These are phyloP conservation scores for Blastobotrys mokoenaii DNA, from an alignment of 805 yeast species.

Conservation along the genomic window DNA sequence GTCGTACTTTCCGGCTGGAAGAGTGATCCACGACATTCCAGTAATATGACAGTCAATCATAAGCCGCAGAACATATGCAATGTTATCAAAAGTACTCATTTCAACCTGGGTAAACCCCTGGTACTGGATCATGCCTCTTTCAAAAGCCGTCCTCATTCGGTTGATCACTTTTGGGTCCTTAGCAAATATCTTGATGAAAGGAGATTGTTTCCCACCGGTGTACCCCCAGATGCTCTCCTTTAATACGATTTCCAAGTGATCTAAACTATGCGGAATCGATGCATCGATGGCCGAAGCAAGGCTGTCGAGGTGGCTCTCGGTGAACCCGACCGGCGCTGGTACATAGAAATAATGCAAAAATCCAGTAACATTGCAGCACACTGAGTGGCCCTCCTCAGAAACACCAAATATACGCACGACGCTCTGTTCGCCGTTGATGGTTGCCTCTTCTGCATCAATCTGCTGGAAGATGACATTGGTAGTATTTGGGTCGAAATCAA, in stretches of 20 bases:
- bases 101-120: slow-evolving; percentile 43
- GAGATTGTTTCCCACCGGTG: slow-evolving; percentile 65
- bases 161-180: slow-evolving; percentile 59
- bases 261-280: slow-evolving; percentile 43
- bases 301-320: slow-evolving; percentile 39
- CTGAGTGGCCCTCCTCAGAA: slow-evolving; percentile 77
- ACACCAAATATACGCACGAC: slow-evolving; percentile 84
- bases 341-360: slow-evolving; percentile 86
- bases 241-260: slow-evolving; percentile 51
- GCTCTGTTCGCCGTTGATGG: slow-evolving; percentile 44
- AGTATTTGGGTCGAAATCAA: slow-evolving; percentile 28
- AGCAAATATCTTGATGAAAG: slow-evolving; percentile 69
- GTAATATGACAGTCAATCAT: slow-evolving; percentile 90
- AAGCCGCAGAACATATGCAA: slow-evolving; percentile 73
- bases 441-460: slow-evolving; percentile 85
- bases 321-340: slow-evolving; percentile 79
- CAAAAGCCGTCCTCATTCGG: slow-evolving; percentile 70
- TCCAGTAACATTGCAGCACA: slow-evolving; percentile 82
- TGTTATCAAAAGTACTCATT: slow-evolving; percentile 76
- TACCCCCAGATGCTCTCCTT: slow-evolving; percentile 94
- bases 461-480: slow-evolving; percentile 59
- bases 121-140: slow-evolving; percentile 65
- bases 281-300: slow-evolving; percentile 7
- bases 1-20: slow-evolving; percentile 66
- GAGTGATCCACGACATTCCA: slow-evolving; percentile 93